phyloP scores from a whole-genome alignment of 176 grass and related monocot species.

The Bothriochloa decipiens region DNA sequence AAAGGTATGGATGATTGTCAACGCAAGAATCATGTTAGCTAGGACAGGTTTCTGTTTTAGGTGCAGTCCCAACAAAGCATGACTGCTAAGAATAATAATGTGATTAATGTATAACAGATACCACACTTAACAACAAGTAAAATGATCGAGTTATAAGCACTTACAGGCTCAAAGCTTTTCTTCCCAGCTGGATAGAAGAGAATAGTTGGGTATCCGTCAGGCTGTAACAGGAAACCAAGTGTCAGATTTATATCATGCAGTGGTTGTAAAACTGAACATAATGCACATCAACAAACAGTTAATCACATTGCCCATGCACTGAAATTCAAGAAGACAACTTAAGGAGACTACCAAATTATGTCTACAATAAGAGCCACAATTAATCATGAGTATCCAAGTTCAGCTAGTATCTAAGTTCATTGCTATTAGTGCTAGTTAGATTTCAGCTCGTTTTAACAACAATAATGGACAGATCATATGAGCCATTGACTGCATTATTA shows the following conservation, averaged over 20 bases:
- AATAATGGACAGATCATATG: background rate
- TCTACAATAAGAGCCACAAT: background rate
- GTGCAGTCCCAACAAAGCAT: background rate
- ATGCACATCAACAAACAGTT: background rate
- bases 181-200: constrained; percentile 95
- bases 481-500: background rate
- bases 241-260: constrained; percentile 19
- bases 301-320: constrained; percentile 12
- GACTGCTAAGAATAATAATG: background rate
- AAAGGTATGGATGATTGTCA: background rate
- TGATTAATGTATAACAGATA: constrained; percentile 10
- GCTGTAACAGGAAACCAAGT: constrained; percentile 52
- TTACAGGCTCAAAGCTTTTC: constrained; percentile 96
- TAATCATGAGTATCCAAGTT: background rate
- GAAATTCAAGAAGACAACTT: constrained; percentile 17
- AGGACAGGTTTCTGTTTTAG: background rate
- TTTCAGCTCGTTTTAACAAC: background rate
- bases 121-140: background rate
- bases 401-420: background rate
- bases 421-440: background rate
- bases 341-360: constrained; percentile 15
- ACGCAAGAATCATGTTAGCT: background rate
- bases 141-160: constrained; percentile 23
- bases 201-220: constrained; percentile 88
- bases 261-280: constrained; percentile 1